Base-by-base conservation (phyloP, 2,329 filamentous ascomycete genomes). In the Arthrobotrys megalospora region DNA sequence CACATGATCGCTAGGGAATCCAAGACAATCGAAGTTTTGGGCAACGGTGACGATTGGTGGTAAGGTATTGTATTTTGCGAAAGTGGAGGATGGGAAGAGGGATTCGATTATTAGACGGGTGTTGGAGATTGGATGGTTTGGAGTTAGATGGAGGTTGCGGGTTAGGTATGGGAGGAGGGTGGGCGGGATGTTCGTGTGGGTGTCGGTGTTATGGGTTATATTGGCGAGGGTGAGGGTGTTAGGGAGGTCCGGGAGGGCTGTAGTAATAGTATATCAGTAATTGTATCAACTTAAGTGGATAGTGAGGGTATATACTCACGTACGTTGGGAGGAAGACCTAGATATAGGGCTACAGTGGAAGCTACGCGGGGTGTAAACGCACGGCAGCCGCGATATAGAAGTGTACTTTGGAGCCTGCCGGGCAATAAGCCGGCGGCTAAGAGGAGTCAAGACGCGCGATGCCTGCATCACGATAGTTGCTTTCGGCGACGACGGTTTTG, bases 11-110 rank as follows among this genome's bases (percentile, higher is more conserved):
- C 87, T 82, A 0, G 94, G 92, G 83, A 99, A 98, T 52, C 94
- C 94, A 6, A 99, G 87, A n/a, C 94, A 96, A 85, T 99, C 96
- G 83, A 99, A 99, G 84, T 99, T 99, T 83, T 97, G 92, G 10
- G 87, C 85, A 1, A 93, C 92, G 38, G 91, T 91, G 24, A 98
- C 96, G 47, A 97, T 90, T 0, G 96, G 95, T 81, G 91, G 90
- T 82, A 94, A 89, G 67, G 90, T 87, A 82, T 93, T 93, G 86
- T 97, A 90, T 82, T 92, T 90, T 76, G 89, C 90, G 86, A 91
- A 97, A 8, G 88, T 89, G 0, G 92, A 89, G 2, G 84, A 83
- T 0, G 93, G 91, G 83, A 98, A 99, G 79, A 91, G 91, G 68
- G 93, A 93, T 86, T 98, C 93, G 83, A 99, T 96, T 79, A 99